phyloP scores from a whole-genome alignment of 2,329 filamentous ascomycete genomes.

The Myrmaecium sp. region DNA sequence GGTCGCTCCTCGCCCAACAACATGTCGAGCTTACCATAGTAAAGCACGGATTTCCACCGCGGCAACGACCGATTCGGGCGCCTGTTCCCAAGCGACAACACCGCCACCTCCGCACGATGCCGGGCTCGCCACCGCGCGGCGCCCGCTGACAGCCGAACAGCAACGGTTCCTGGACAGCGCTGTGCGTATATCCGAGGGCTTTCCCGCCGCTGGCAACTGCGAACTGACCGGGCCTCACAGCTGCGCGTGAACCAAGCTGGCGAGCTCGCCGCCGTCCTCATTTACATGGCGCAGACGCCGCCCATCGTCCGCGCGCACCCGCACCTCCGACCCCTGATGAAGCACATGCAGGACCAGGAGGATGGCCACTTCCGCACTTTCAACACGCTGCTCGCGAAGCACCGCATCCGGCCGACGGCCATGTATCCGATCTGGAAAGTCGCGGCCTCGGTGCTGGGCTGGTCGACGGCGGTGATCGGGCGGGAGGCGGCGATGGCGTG shows the following conservation, averaged over 20 bases:
- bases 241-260: conserved; percentile 95
- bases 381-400: conserved; percentile 64
- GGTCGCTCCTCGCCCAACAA: conserved; percentile 11
- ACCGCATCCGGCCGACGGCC: conserved; percentile 80
- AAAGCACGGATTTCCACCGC: too few species aligned
- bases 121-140: too few species aligned
- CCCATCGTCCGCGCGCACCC: conserved; percentile 66
- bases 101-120: conserved; percentile 4
- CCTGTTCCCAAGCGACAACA: not conserved
- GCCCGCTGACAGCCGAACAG: conserved; percentile 15
- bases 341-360: conserved; percentile 97
- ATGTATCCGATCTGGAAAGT: conserved; percentile 83
- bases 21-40: too few species aligned
- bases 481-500: conserved; percentile 96
- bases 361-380: conserved; percentile 74
- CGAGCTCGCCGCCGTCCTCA: conserved; percentile 88
- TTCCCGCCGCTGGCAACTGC: conserved; percentile 1
- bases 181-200: conserved; percentile 4
- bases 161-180: conserved; percentile 21
- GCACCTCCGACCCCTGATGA: conserved; percentile 78
- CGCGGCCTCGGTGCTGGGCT: conserved; percentile 66
- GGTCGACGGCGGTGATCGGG: conserved; percentile 77
- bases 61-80: too few species aligned
- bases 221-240: conserved; percentile 19
- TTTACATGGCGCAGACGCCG: conserved; percentile 80